Conservation (phyloP, 2,329 filamentous ascomycete species). For the Botrytis medusae region DNA sequence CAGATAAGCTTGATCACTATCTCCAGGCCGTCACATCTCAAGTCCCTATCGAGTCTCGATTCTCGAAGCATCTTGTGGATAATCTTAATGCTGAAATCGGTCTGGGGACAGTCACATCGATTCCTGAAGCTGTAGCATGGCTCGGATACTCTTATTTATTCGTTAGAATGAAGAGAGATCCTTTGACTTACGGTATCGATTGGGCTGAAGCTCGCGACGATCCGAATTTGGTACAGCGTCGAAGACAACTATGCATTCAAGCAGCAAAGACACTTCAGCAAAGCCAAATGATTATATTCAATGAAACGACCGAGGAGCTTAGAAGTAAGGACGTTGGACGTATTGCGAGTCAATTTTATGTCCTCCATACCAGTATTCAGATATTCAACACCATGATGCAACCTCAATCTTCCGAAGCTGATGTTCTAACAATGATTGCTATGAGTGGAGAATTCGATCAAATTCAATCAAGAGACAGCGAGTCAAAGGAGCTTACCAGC, state of each 20-base stretch:
- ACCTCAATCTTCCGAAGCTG: conserved; percentile 80
- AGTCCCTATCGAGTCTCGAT: conserved; percentile 94
- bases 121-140: conserved; percentile 93
- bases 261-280: conserved; percentile 84
- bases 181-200: conserved; percentile 90
- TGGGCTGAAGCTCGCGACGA: conserved; percentile 90
- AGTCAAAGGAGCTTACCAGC: conserved; percentile 79
- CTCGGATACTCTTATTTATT: conserved; percentile 97
- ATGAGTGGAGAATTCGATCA: conserved; percentile 99
- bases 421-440: conserved; percentile 93
- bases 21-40: conserved; percentile 91
- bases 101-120: conserved; percentile 90
- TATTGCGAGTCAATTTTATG: conserved; percentile 97
- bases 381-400: conserved; percentile 97
- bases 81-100: conserved; percentile 96
- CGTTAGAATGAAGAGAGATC: conserved; percentile 92
- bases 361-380: conserved; percentile 88
- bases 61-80: conserved; percentile 90
- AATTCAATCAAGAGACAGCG: conserved; percentile 86
- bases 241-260: conserved; percentile 82
- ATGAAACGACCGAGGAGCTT: conserved; percentile 89
- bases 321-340: conserved; percentile 92
- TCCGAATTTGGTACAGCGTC: conserved; percentile 79
- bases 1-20: conserved; percentile 92
- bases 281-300: conserved; percentile 99